phyloP scores from a whole-genome alignment of 106 monocot species.

The Acorus calamus region DNA sequence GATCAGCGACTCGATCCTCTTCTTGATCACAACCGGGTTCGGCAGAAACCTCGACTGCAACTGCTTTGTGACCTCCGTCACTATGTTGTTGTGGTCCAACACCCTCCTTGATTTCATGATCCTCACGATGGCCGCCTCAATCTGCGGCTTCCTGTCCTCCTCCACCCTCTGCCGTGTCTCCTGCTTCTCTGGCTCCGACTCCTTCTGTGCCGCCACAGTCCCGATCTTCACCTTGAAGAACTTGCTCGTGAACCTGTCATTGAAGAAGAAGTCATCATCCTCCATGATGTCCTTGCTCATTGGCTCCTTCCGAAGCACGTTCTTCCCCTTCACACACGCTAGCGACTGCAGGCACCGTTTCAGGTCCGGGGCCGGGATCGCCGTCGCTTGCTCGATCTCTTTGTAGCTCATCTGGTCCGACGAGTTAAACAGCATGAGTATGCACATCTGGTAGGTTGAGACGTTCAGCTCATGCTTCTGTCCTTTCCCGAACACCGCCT shows the following conservation, averaged over 20 bases:
- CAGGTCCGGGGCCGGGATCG: conserved; percentile 43
- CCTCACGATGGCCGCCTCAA: conserved; percentile 73
- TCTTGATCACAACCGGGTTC: conserved; percentile 72
- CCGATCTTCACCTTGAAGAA: conserved; percentile 78
- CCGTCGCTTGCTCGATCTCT: conserved; percentile 65
- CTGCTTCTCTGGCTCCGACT: conserved; percentile 72
- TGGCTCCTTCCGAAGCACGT: conserved; percentile 68
- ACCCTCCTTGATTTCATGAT: conserved; percentile 75
- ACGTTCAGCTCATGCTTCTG: conserved; percentile 81
- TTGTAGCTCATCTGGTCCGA: conserved; percentile 47
- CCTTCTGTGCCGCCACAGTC: conserved; percentile 68
- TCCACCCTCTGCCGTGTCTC: conserved; percentile 88
- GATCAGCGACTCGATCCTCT: conserved; percentile 68
- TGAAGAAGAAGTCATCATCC: conserved; percentile 63
- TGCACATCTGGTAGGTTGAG: conserved; percentile 94
- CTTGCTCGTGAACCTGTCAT: conserved; percentile 80
- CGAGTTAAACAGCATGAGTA: conserved; percentile 89
- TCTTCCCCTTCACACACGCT: conserved; percentile 78
- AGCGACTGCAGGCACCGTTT: conserved; percentile 87
- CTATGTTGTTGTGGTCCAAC: conserved; percentile 66
- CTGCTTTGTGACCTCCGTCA: conserved; percentile 66
- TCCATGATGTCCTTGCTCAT: conserved; percentile 77
- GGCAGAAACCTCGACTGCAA: conserved; percentile 65
- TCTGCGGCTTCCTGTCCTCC: conserved; percentile 86
- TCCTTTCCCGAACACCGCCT: conserved; percentile 61